Percentiles rank a stretch among this genome's conserved stretches.
Evolutionary conservation across 495 filamentous ascomycete species (phyloP).

Genomic region (Sphaerosporella brunnea): DNA sequence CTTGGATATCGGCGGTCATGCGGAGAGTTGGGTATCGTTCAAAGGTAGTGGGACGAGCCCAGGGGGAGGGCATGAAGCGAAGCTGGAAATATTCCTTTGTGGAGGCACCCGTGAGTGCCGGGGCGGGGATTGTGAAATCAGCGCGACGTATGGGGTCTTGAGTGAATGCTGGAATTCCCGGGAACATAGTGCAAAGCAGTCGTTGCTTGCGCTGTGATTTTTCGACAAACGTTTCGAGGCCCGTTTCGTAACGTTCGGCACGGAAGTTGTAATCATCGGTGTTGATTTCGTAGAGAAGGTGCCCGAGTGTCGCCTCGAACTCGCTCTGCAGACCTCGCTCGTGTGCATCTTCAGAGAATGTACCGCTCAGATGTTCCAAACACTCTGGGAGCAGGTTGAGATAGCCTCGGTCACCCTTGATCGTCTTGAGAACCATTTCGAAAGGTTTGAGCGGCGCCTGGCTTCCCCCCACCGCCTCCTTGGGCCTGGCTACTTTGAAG

Average conservation of each 20-base stretch:
- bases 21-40: slow-evolving; percentile 22
- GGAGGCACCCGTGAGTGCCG: not conserved
- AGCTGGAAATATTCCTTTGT: slow-evolving; percentile 10
- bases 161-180: slow-evolving; percentile 10
- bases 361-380: not conserved
- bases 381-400: not conserved
- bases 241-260: not conserved
- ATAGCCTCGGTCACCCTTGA: not conserved
- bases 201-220: not conserved
- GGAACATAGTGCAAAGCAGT: slow-evolving; percentile 19
- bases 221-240: not conserved
- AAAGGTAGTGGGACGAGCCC: slow-evolving; percentile 14
- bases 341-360: not conserved
- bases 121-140: not conserved
- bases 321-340: not conserved
- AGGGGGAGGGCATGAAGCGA: slow-evolving; percentile 21
- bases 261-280: slow-evolving; percentile 2
- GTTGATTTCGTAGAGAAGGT: slow-evolving; percentile 2
- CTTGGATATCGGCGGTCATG: slow-evolving; percentile 13
- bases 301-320: not conserved
- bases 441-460: not conserved
- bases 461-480: too few relatives aligned
- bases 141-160: not conserved
- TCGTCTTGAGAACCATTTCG: not conserved
- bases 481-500: slow-evolving; percentile 13